Conservation (phyloP, 2,329 filamentous ascomycete species). For the Fusarium luffae region DNA sequence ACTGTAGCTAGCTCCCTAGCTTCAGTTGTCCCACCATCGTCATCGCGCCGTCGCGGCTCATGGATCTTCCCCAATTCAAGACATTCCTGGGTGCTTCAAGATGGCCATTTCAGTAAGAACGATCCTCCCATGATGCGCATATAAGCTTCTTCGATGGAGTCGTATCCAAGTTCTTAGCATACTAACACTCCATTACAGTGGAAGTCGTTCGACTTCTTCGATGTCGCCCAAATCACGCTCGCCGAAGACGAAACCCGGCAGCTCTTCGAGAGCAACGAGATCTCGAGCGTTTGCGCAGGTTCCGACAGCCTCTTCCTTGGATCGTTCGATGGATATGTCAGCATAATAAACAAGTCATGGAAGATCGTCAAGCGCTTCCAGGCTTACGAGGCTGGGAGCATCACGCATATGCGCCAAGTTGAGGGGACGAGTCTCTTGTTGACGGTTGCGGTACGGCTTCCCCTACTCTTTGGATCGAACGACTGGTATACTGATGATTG, state of each 20-base stretch:
- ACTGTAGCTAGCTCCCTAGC: slow-evolving; percentile 42
- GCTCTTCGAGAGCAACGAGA: slow-evolving; percentile 84
- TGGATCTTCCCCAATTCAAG: slow-evolving; percentile 37
- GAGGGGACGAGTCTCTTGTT: slow-evolving; percentile 87
- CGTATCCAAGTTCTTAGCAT: background rate
- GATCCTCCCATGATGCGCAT: background rate
- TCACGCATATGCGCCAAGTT: slow-evolving; percentile 93
- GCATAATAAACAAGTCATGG: slow-evolving; percentile 88
- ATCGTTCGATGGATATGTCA: slow-evolving; percentile 84
- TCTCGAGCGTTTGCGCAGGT: slow-evolving; percentile 85
- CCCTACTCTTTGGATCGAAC: background rate
- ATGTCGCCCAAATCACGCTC: slow-evolving; percentile 85
- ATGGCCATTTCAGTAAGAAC: slow-evolving; percentile 51
- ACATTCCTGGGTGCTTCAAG: slow-evolving; percentile 45
- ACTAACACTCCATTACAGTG: slow-evolving; percentile 67
- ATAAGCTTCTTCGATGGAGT: background rate
- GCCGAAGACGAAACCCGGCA: slow-evolving; percentile 81
- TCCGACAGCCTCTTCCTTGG: slow-evolving; percentile 92
- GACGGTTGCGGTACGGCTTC: slow-evolving; percentile 70
- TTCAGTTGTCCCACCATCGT: slow-evolving; percentile 47
- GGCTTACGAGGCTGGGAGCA: slow-evolving; percentile 81
- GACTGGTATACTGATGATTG: slow-evolving; percentile 10
- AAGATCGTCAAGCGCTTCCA: slow-evolving; percentile 88
- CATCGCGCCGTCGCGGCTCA: slow-evolving; percentile 44
- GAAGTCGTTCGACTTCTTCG: slow-evolving; percentile 99